Conservation (phyloP, 140 eudicot genomes). For the Ambrosia hybrid region DNA sequence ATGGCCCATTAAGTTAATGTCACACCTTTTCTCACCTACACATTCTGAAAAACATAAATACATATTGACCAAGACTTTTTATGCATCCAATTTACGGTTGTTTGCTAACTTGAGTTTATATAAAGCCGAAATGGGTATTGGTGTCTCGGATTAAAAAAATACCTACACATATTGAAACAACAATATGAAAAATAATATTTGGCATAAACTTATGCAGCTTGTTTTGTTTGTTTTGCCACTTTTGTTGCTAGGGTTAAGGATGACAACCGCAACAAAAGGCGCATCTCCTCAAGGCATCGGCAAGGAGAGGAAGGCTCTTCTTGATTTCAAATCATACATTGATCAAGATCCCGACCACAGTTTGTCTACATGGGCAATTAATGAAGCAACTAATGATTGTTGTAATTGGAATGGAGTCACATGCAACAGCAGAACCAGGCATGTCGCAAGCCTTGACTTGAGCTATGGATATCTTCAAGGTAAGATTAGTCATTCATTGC, state of each 20-base stretch:
- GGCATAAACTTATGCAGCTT: too few species aligned
- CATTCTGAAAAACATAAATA: too few species aligned
- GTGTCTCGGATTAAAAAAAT: too few species aligned
- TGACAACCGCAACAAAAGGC: not conserved
- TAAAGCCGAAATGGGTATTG: too few species aligned
- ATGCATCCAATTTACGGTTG: too few species aligned
- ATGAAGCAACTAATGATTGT: constrained; percentile 22
- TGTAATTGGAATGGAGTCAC: constrained; percentile 37
- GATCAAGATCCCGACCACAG: constrained; percentile 11
- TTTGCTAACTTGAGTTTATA: too few species aligned
- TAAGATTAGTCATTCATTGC: constrained; percentile 34
- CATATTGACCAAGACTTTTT: too few species aligned
- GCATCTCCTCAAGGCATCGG: not conserved
- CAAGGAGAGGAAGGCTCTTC: constrained; percentile 44
- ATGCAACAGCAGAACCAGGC: constrained; percentile 35
- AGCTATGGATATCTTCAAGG: constrained; percentile 9
- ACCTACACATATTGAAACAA: not conserved
- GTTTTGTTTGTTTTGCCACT: not conserved
- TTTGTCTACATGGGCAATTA: constrained; percentile 32
- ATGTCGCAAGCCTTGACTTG: constrained; percentile 28
- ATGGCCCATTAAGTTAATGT: too few species aligned
- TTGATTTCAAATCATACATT: constrained; percentile 27
- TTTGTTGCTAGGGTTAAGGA: not conserved
- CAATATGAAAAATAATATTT: not conserved
- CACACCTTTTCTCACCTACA: too few species aligned